Percentiles rank a stretch among this genome's conserved stretches.
phyloP scores from a whole-genome alignment of 805 yeast species.

The Cyberlindnera meyerae region DNA sequence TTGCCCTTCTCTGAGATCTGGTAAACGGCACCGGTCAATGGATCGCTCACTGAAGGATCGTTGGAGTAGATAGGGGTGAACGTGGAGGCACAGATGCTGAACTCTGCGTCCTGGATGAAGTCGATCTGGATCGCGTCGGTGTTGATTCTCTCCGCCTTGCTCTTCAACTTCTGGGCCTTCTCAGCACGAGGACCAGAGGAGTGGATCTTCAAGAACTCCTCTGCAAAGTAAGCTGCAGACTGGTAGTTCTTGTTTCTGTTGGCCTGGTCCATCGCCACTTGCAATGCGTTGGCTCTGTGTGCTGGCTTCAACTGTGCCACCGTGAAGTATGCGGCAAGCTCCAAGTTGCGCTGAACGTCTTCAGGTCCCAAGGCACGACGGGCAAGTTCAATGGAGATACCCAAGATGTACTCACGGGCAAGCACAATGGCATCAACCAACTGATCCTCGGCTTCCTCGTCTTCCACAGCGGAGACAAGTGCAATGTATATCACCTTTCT shows the following conservation, averaged over 20 bases:
- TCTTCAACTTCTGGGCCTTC: slow-evolving; percentile 78
- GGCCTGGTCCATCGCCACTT: slow-evolving; percentile 92
- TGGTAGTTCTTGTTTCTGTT: slow-evolving; percentile 85
- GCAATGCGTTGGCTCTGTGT: slow-evolving; percentile 83
- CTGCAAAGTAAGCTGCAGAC: slow-evolving; percentile 85
- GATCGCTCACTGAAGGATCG: slow-evolving; percentile 62
- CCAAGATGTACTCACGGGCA: slow-evolving; percentile 88
- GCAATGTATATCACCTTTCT: slow-evolving; percentile 74
- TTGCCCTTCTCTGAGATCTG: slow-evolving; percentile 73
- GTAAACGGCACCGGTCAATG: slow-evolving; percentile 87
- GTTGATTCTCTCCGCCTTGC: slow-evolving; percentile 59
- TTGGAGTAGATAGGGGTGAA: slow-evolving; percentile 86
- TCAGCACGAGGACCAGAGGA: slow-evolving; percentile 79
- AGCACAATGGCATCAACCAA: slow-evolving; percentile 65
- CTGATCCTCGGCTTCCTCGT: slow-evolving; percentile 70
- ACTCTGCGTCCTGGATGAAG: slow-evolving; percentile 88
- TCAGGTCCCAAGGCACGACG: slow-evolving; percentile 77
- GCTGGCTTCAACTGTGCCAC: slow-evolving; percentile 74
- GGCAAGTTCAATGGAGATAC: slow-evolving; percentile 82
- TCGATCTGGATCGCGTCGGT: slow-evolving; percentile 88
- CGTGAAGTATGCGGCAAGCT: slow-evolving; percentile 94
- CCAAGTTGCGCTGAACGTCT: slow-evolving; percentile 80
- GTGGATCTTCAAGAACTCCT: slow-evolving; percentile 68
- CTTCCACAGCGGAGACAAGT: slow-evolving; percentile 63
- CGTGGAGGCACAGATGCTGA: slow-evolving; percentile 83